Base-by-base conservation (phyloP, 768 basidiomycete species). In the Sporobolomyces pararoseus region DNA sequence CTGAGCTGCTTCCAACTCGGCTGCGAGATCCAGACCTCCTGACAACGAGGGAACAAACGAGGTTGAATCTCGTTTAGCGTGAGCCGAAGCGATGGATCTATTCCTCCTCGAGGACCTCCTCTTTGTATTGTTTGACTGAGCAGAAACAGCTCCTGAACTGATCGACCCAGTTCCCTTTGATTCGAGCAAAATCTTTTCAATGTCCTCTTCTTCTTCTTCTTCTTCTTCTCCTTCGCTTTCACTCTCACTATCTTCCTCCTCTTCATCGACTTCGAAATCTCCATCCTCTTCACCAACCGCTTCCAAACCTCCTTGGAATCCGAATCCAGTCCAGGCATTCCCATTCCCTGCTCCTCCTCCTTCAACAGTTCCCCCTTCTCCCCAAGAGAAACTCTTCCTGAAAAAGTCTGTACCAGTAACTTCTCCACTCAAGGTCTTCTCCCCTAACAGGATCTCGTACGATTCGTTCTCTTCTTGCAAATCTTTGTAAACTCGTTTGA, bases 371-470 rank as follows among this genome's bases (percentile, higher is more conserved):
- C 61, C 69, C 6, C 32, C 32, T 29, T 65, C 69, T 25, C 53
- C 47, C 68, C 72, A 70, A 19, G 32, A 29, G 46, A 63, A 70
- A 50, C 66, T 70, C 63, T 65, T 59, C 23, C 68, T 57, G 53
- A 74, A 74, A 27, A 74, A 51, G 1, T 58, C 64, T 19, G 54
- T 55, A 4, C 57, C 61, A 12, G 42, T 46, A 0, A 70, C 65
- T 75, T 90, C 89, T 6, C 95, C 95, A 73, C 84, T 92, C 51
- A 98, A 80, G 0, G 96, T 97, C 82, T 86, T 88, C 81, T 98
- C 94, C 70, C 90, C 84, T 31, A 98, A 81, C 46, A 99, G 84
- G 71, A 94, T 90, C 85, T 95, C 91, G 81, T 92, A 99, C 58
- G 90, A 90, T 80, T 96, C 93, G 79, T 97, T 99, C 75, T 98